Evolutionary conservation across 352 stramenopile species (phyloP).

Genomic region (Globisporangium camurandrum): DNA sequence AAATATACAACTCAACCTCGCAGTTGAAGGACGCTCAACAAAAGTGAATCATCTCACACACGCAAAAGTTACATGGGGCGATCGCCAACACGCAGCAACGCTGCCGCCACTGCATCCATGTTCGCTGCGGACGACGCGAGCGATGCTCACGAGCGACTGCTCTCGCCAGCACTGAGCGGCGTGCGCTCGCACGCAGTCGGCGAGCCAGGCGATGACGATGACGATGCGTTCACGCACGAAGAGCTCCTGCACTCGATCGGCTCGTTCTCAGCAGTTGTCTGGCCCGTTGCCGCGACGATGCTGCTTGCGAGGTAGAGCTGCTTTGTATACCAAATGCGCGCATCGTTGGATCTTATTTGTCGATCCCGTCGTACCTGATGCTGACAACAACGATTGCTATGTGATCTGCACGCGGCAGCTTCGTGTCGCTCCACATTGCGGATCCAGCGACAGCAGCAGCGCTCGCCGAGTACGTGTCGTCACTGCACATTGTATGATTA

Average conservation of each 20-base stretch:
- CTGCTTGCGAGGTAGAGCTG: conserved; percentile 54
- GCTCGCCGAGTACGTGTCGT: conserved; percentile 45
- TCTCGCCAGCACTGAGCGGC: conserved; percentile 9
- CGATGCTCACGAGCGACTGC: conserved; percentile 40
- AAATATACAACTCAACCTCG: too few relatives aligned
- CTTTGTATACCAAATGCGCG: not conserved
- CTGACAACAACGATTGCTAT: not conserved
- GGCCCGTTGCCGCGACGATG: conserved; percentile 76
- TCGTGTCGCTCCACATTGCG: conserved; percentile 77
- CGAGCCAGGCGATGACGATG: conserved; percentile 13
- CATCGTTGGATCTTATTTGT: not conserved
- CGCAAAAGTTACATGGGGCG: not conserved
- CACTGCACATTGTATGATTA: too few relatives aligned
- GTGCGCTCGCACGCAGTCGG: not conserved
- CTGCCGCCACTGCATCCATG: not conserved
- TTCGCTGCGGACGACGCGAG: conserved; percentile 11
- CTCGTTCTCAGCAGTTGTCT: conserved; percentile 79
- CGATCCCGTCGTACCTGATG: not conserved
- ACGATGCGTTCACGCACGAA: conserved; percentile 63
- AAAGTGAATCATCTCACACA: too few relatives aligned
- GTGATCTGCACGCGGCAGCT: conserved; percentile 18
- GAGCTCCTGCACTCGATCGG: conserved; percentile 80
- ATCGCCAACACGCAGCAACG: not conserved
- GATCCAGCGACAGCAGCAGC: conserved; percentile 64
- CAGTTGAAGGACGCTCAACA: too few relatives aligned